These are phyloP conservation scores for Sarocladium strictum DNA, from an alignment of 2,329 filamentous ascomycete genomes.

Conservation along the genomic window DNA sequence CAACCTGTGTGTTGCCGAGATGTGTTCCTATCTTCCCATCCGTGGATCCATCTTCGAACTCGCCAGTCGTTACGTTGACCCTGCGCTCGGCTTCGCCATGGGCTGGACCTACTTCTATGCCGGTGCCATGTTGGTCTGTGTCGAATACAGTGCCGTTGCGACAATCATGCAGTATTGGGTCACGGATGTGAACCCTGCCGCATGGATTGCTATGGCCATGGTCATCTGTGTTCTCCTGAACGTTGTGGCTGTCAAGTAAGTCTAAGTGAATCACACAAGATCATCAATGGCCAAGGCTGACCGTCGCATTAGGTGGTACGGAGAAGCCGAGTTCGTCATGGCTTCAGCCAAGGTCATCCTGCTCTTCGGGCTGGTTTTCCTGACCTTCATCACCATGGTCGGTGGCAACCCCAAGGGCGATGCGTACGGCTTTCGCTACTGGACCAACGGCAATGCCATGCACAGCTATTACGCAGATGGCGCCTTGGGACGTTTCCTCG, in stretches of 20 bases:
- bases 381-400: slow-evolving; percentile 63
- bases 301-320: slow-evolving; percentile 27
- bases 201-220: slow-evolving; percentile 43
- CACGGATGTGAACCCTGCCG: slow-evolving; percentile 35
- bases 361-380: slow-evolving; percentile 50
- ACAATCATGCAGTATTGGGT: slow-evolving; percentile 40
- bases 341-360: slow-evolving; percentile 46
- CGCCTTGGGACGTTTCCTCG: slow-evolving; percentile 54
- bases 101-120: slow-evolving; percentile 47
- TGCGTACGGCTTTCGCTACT: slow-evolving; percentile 59
- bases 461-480: slow-evolving; percentile 34
- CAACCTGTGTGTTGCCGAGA: slow-evolving; percentile 47
- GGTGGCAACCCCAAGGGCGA: slow-evolving; percentile 59
- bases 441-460: slow-evolving; percentile 30
- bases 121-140: slow-evolving; percentile 38
- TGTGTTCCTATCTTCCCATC: slow-evolving; percentile 50
- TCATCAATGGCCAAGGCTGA: slow-evolving; percentile 26
- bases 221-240: slow-evolving; percentile 40
- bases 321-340: slow-evolving; percentile 46
- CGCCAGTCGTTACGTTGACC: slow-evolving; percentile 48
- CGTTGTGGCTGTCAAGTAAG: slow-evolving; percentile 36
- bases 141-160: slow-evolving; percentile 37
- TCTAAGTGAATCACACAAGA: background rate
- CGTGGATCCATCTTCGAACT: slow-evolving; percentile 50
- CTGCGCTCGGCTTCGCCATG: slow-evolving; percentile 50